Conservation (phyloP, 108 stramenopile species). For the Cyclotella kingstonii region DNA sequence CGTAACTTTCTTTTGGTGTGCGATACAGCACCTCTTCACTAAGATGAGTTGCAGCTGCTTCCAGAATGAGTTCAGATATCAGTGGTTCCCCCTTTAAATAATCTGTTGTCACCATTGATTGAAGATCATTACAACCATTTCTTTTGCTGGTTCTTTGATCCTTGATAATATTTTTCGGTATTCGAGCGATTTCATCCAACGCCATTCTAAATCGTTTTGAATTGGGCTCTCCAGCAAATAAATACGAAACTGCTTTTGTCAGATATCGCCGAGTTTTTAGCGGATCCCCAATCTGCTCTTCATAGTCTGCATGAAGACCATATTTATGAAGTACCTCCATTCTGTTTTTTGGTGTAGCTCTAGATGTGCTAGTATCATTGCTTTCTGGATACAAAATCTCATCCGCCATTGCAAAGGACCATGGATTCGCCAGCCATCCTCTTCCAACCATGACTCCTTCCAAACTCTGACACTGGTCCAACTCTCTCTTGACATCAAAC, state of each 20-base stretch:
- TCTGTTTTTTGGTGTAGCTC: slow-evolving; percentile 51
- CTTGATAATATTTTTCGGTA: slow-evolving; percentile 51
- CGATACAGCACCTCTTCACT: slow-evolving; percentile 74
- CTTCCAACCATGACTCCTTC: slow-evolving; percentile 88
- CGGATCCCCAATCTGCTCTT: slow-evolving; percentile 63
- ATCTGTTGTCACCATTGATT: background rate
- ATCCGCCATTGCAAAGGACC: slow-evolving; percentile 86
- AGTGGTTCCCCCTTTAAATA: slow-evolving; percentile 47
- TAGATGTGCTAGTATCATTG: slow-evolving; percentile 1
- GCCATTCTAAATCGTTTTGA: slow-evolving; percentile 81
- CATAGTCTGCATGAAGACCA: slow-evolving; percentile 68
- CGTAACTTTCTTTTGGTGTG: slow-evolving; percentile 74
- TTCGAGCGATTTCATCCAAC: slow-evolving; percentile 70
- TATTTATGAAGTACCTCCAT: slow-evolving; percentile 69
- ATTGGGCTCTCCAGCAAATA: slow-evolving; percentile 85
- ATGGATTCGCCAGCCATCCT: slow-evolving; percentile 74
- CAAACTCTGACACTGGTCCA: slow-evolving; percentile 54
- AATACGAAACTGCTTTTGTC: slow-evolving; percentile 65
- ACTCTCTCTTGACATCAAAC: slow-evolving; percentile 58
- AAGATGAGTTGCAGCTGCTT: slow-evolving; percentile 65
- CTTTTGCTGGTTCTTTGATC: slow-evolving; percentile 24
- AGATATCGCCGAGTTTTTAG: slow-evolving; percentile 68
- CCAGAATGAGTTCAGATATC: slow-evolving; percentile 72
- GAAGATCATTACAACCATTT: background rate
- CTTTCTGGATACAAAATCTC: slow-evolving; percentile 48